A percentile compares a stretch with the other conserved stretches of the same genome.
phyloP scores from a whole-genome alignment of 306 rosid genomes.

The Quercus cerris region DNA sequence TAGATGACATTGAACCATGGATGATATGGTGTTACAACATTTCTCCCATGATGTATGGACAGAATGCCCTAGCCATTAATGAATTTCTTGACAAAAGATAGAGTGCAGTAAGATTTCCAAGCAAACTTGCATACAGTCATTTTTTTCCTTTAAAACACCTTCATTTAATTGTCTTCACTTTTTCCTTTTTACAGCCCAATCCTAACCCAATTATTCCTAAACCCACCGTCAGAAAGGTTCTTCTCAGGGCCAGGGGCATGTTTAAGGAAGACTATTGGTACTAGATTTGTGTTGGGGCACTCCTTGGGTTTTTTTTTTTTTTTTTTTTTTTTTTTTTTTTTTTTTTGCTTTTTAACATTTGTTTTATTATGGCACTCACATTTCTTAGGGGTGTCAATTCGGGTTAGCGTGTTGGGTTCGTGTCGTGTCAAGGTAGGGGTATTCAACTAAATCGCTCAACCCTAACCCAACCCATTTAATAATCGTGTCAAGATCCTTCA shows the following conservation, averaged over 20 bases:
- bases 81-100: constrained; percentile 88
- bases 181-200: constrained; percentile 34
- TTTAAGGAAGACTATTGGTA: constrained; percentile 60
- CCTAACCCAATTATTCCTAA: constrained; percentile 30
- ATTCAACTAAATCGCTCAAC: no score
- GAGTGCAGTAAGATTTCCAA: constrained; percentile 49
- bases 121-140: background rate
- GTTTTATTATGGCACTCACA: constrained; percentile 53
- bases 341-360: constrained; percentile 54
- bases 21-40: constrained; percentile 75
- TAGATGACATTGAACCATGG: constrained; percentile 73
- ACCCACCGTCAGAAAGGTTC: constrained; percentile 60
- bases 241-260: constrained; percentile 63
- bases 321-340: constrained; percentile 20
- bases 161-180: constrained; percentile 14
- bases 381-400: no score
- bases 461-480: no score
- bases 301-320: constrained; percentile 40
- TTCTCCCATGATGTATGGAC: constrained; percentile 95
- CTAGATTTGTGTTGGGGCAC: constrained; percentile 76
- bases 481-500: no score
- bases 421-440: no score
- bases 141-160: background rate
- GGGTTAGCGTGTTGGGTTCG: no score
- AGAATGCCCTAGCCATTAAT: constrained; percentile 70